Conservation (phyloP, 202 grass and related monocot genomes). For the Hordeum pubiflorum region DNA sequence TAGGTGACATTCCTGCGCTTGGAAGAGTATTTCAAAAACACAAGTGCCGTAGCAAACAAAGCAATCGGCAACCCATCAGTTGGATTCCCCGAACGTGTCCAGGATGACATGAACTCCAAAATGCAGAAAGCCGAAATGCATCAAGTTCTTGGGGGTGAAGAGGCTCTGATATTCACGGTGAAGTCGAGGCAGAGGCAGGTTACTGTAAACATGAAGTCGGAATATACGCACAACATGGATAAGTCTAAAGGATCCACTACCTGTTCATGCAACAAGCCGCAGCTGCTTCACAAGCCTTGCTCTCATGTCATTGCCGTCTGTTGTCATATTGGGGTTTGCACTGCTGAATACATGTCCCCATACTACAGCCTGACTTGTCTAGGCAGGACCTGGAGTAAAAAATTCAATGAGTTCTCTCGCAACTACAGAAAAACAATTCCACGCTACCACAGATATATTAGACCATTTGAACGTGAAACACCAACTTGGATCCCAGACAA, state of each 20-base stretch:
- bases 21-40: background rate
- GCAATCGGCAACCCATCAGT: background rate
- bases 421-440: background rate
- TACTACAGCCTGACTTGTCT: background rate
- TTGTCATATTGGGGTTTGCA: background rate
- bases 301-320: background rate
- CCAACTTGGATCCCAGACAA: conserved; percentile 12
- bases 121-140: background rate
- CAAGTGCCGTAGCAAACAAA: background rate
- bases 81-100: background rate
- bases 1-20: conserved; percentile 3
- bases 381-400: background rate
- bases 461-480: background rate
- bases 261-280: conserved; percentile 11
- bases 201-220: background rate
- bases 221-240: background rate
- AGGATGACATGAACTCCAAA: conserved; percentile 23
- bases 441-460: background rate
- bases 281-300: background rate
- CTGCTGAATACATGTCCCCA: background rate
- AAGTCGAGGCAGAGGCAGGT: background rate
- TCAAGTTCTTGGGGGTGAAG: background rate
- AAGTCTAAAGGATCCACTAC: background rate
- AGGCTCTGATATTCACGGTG: background rate
- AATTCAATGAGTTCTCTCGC: background rate